Percentiles rank a stretch among this genome's conserved stretches.
These are phyloP conservation scores for Atkinsonella texensis DNA, from an alignment of 2,329 filamentous ascomycete species.

Conservation along the genomic window DNA sequence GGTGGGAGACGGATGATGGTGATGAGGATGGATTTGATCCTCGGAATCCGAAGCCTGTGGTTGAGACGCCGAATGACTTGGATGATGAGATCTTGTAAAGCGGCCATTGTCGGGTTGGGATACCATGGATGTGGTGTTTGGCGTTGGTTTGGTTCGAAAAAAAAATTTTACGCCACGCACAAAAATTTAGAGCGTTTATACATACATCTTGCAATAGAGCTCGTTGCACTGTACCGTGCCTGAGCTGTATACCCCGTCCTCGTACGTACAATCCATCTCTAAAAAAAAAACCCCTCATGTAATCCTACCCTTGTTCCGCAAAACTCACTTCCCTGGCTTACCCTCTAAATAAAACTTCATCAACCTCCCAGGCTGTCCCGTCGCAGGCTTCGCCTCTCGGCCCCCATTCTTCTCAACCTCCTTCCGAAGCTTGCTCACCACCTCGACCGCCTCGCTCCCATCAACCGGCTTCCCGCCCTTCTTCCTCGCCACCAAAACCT, in stretches of 20 bases:
- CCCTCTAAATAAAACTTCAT: constrained; percentile 32
- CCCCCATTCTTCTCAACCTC: constrained; percentile 22
- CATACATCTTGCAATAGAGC: background rate
- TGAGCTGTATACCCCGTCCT: no score
- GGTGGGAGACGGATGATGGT: constrained; percentile 21
- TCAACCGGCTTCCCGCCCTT: constrained; percentile 51
- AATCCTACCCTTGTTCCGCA: background rate
- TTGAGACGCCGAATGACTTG: background rate
- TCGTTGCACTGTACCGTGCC: no score
- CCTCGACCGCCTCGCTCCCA: constrained; percentile 44
- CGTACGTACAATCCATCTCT: background rate
- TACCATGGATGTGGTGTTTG: background rate
- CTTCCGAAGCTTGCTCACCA: constrained; percentile 35
- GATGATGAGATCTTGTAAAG: constrained; percentile 2
- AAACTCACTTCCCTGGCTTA: constrained; percentile 5
- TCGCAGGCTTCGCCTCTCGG: constrained; percentile 31
- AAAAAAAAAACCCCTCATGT: background rate
- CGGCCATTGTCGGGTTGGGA: background rate
- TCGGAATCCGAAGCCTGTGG: constrained; percentile 1
- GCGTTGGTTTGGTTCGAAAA: background rate
- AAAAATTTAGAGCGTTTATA: background rate
- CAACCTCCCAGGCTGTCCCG: constrained; percentile 32
- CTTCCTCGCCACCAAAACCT: constrained; percentile 54
- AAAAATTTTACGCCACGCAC: no score
- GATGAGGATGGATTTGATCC: constrained; percentile 11